Conservation (phyloP, 805 yeast genomes). For the Candida boidinii region DNA sequence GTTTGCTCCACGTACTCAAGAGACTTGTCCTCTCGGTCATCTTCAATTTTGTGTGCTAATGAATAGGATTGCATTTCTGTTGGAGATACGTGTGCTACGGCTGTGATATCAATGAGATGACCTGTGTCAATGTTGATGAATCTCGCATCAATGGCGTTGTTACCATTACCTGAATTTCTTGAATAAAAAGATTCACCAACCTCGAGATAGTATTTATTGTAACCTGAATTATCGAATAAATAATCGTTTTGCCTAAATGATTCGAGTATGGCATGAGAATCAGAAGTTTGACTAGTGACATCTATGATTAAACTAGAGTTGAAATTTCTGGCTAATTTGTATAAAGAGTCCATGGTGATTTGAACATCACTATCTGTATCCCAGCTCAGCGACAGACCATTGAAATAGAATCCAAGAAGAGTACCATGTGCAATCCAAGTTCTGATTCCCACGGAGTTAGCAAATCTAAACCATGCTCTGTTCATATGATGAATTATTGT, state of each 20-base stretch:
- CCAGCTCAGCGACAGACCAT: conserved; percentile 52
- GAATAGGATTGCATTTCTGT: conserved; percentile 13
- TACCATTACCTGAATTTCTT: conserved; percentile 34
- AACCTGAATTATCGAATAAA: conserved; percentile 25
- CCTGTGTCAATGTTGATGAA: conserved; percentile 44
- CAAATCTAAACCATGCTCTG: conserved; percentile 46
- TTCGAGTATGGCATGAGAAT: no score
- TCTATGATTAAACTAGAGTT: conserved; percentile 46
- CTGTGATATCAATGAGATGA: conserved; percentile 35
- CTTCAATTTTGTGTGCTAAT: conserved; percentile 8
- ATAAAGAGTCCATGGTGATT: conserved; percentile 37
- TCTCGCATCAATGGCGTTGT: conserved; percentile 46
- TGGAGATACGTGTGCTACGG: conserved; percentile 21
- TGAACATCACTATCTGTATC: conserved; percentile 59
- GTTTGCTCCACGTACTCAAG: no score
- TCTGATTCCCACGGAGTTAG: conserved; percentile 31
- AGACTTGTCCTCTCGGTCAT: no score
- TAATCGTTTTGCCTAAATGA: no score
- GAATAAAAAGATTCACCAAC: conserved; percentile 25
- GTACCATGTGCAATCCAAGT: conserved; percentile 64
- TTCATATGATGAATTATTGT: conserved; percentile 36
- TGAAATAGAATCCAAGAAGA: conserved; percentile 54
- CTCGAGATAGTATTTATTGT: conserved; percentile 17
- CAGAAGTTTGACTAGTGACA: conserved; percentile 8
- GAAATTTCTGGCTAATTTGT: conserved; percentile 32